Evolutionary conservation across 1,284 basidiomycete genomes (phyloP), one percentile per base, ranked within the genome.

Genomic region (Pseudozyma tsukubaensis): DNA sequence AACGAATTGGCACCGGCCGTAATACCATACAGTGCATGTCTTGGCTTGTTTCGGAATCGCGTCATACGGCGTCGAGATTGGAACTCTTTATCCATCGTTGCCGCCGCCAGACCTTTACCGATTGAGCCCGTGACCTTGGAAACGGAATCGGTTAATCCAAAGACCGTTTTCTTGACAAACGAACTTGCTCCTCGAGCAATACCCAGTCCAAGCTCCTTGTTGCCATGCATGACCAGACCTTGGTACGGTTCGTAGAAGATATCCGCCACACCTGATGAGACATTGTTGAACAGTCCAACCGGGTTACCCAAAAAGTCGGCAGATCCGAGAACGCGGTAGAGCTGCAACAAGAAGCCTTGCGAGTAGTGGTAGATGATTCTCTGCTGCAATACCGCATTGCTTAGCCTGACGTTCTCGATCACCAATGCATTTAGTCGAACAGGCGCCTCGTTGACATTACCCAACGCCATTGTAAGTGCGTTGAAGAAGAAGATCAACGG

Each of bases 221-320:
- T 95, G 16, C 97, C 97, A 81, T 97, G 94, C 90, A 97, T 94
- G 59, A 99, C 92, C 37, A 96, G 92, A 39, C 96, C 96, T 71
- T 97, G 92, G 87, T 96, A 98, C 29, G 97, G 97, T 85, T 98
- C 97, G 82, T 99, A 98, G 88, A 99, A 99, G 77, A 99, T 95
- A 85, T 99, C 97, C 50, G 93, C 92, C 9, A 99, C 94, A n/a
- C 97, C 97, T 24, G 94, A 97, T 82, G 94, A 96, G 82, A 99
- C 95, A 82, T 98, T 99, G 70, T 93, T 97, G 88, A 99, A 99
- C 54, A 99, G 88, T 13, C 96, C 96, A 34, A 98, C 94, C 6
- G 96, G 96, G 90, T 87, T 87, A 29, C 85, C 76, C 40, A 89
- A 80, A 86, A 99, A 97, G 85, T 99, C 96, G 0, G 96, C 95